A percentile compares a stretch with the other conserved stretches of the same genome.
Evolutionary conservation across 768 basidiomycete genomes (phyloP).

Genomic region (Phallus indusiatus): DNA sequence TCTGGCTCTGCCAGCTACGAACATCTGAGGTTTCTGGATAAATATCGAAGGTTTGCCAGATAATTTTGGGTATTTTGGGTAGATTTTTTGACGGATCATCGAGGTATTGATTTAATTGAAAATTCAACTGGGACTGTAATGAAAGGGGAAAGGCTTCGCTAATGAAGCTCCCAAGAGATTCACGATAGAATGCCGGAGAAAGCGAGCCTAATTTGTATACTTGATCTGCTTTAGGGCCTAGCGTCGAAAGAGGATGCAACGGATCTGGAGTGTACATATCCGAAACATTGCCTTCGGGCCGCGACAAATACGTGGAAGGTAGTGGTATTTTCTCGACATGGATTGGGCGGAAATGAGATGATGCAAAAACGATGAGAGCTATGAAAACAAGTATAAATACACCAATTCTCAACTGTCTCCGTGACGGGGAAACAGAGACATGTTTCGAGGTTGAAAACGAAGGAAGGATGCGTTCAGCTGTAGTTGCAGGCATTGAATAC

Average conservation of each 20-base stretch:
- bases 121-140: slow-evolving; percentile 25
- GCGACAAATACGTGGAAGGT: neutral
- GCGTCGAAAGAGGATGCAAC: neutral
- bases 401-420: neutral
- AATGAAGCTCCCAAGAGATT: neutral
- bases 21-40: neutral
- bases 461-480: neutral
- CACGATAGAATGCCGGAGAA: neutral
- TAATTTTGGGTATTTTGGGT: neutral
- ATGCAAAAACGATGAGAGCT: neutral
- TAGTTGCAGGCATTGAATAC: neutral
- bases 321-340: neutral
- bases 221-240: slow-evolving; percentile 5
- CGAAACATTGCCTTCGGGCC: neutral
- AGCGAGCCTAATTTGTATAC: slow-evolving; percentile 5
- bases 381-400: neutral
- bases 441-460: neutral
- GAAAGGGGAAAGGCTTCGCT: slow-evolving; percentile 19
- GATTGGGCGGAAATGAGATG: neutral
- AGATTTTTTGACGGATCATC: neutral
- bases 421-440: neutral
- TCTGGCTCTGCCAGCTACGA: neutral
- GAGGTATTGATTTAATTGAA: neutral
- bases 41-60: slow-evolving; percentile 9
- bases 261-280: neutral